A percentile compares a stretch with the other conserved stretches of the same genome.
These are phyloP conservation scores for Sclerotinia nivalis DNA, from an alignment of 2,329 filamentous ascomycete species.

Conservation along the genomic window DNA sequence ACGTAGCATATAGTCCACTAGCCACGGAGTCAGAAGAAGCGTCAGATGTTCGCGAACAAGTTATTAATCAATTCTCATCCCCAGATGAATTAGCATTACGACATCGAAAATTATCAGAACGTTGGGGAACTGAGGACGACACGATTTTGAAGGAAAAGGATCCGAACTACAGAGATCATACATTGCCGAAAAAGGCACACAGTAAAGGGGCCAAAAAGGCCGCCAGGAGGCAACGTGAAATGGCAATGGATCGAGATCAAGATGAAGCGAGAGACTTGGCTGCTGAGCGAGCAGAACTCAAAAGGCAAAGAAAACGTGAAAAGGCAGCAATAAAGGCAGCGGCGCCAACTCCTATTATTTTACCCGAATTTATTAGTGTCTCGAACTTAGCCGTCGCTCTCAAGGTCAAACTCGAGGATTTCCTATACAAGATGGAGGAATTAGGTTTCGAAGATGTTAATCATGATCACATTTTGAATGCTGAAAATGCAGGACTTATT, in stretches of 20 bases:
- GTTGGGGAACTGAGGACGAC: constrained; percentile 18
- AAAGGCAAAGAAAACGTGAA: constrained; percentile 46
- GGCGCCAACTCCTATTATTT: constrained; percentile 62
- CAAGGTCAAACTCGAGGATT: constrained; percentile 67
- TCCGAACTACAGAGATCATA: constrained; percentile 7
- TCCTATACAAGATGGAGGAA: constrained; percentile 73
- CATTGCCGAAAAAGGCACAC: constrained; percentile 28
- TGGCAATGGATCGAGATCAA: constrained; percentile 36
- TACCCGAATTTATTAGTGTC: constrained; percentile 93
- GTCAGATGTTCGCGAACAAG: neutral
- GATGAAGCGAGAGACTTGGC: constrained; percentile 37
- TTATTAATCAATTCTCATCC: neutral
- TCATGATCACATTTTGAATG: constrained; percentile 81
- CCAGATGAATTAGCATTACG: neutral
- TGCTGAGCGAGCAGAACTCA: constrained; percentile 46
- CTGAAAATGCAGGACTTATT: constrained; percentile 86
- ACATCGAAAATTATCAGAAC: constrained; percentile 18
- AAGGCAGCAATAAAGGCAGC: constrained; percentile 46
- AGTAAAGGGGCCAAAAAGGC: constrained; percentile 38
- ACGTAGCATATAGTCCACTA: neutral
- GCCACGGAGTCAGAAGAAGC: neutral
- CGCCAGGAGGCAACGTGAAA: constrained; percentile 35
- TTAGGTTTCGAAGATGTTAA: constrained; percentile 88
- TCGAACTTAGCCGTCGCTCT: constrained; percentile 75
- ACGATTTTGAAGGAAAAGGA: neutral